phyloP scores from a whole-genome alignment of 108 stramenopile genomes.

The Epithemia pelagica region DNA sequence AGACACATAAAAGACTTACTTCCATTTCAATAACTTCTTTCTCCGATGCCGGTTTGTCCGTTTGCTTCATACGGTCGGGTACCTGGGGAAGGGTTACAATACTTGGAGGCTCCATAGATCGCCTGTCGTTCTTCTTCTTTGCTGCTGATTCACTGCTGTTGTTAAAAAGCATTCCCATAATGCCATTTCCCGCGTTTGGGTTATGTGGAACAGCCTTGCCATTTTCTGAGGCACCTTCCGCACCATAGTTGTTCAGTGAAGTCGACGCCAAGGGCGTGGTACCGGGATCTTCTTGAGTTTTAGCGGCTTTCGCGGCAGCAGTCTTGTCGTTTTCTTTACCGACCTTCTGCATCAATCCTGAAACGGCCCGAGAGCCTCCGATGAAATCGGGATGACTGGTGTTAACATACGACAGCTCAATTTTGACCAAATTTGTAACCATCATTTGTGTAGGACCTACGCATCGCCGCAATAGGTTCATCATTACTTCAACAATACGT shows the following conservation, averaged over 20 bases:
- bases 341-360: slow-evolving; percentile 73
- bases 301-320: slow-evolving; percentile 3
- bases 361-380: slow-evolving; percentile 88
- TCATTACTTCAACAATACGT: slow-evolving; percentile 86
- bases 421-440: slow-evolving; percentile 90
- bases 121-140: not conserved
- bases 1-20: slow-evolving; percentile 23
- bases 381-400: slow-evolving; percentile 98
- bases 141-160: slow-evolving; percentile 48
- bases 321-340: slow-evolving; percentile 43
- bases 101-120: slow-evolving; percentile 35
- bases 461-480: slow-evolving; percentile 53
- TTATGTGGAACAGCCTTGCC: slow-evolving; percentile 25
- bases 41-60: slow-evolving; percentile 84
- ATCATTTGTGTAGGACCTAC: slow-evolving; percentile 87
- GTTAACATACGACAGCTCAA: slow-evolving; percentile 97
- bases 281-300: slow-evolving; percentile 16
- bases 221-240: slow-evolving; percentile 33
- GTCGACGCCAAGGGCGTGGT: slow-evolving; percentile 48
- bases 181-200: slow-evolving; percentile 17
- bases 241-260: slow-evolving; percentile 43
- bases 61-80: slow-evolving; percentile 89
- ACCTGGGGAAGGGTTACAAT: slow-evolving; percentile 91
- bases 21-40: slow-evolving; percentile 87
- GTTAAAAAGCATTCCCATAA: slow-evolving; percentile 90